These are phyloP conservation scores for Aspergillus hortae DNA, from an alignment of 2,329 filamentous ascomycete genomes.

Conservation along the genomic window DNA sequence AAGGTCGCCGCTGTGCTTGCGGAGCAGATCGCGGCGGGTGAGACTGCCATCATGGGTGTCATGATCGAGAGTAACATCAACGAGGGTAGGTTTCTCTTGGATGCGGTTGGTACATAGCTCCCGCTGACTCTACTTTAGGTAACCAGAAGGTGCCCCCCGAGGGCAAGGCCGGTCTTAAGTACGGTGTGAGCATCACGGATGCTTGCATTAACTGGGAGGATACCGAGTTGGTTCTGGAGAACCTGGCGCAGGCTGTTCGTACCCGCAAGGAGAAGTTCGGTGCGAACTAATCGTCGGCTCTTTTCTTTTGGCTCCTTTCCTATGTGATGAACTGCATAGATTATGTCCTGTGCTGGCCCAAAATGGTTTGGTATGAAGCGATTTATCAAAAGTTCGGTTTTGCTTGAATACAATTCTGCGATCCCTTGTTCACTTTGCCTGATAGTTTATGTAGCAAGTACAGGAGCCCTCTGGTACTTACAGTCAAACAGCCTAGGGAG, in stretches of 20 bases:
- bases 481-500: no score
- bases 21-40: slow-evolving; percentile 79
- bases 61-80: slow-evolving; percentile 99
- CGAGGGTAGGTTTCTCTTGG: slow-evolving; percentile 60
- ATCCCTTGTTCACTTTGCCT: no score
- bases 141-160: slow-evolving; percentile 88
- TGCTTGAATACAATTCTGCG: background rate
- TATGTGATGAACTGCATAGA: background rate
- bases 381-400: background rate
- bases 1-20: slow-evolving; percentile 81
- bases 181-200: slow-evolving; percentile 95
- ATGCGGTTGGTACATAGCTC: background rate
- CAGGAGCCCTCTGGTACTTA: no score
- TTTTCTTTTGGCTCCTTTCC: background rate
- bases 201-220: slow-evolving; percentile 95
- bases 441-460: no score
- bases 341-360: background rate
- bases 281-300: slow-evolving; percentile 5
- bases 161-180: slow-evolving; percentile 79
- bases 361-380: background rate
- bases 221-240: slow-evolving; percentile 73
- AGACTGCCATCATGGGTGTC: slow-evolving; percentile 86
- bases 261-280: slow-evolving; percentile 58
- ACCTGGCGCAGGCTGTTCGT: slow-evolving; percentile 75
- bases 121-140: slow-evolving; percentile 39